Evolutionary conservation across 164 flowering plant species (phyloP), one percentile per base, ranked within the genome.

Genomic region (Aristolochia fimbriata): DNA sequence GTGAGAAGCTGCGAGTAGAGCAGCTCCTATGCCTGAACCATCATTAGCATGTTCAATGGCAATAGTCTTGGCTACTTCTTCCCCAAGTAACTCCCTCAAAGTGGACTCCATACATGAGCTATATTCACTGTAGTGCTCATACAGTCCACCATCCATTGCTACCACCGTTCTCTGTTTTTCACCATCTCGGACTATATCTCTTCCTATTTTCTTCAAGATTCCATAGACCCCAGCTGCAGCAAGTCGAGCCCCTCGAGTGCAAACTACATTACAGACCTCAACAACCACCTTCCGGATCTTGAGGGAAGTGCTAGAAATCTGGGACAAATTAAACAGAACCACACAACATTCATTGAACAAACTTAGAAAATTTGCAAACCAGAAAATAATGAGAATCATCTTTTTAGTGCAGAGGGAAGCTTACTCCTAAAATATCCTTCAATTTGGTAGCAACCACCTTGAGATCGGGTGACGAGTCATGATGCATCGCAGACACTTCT

Each of bases 401-500:
- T 21, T 46, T 23, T 22, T 27, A 27, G 30, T 27, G 30, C 30
- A 27, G 30, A 15, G 13, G 51, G 12, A 14, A 22, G 1, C 47
- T 30, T 73, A 91, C 99, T 93, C 85, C 99, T 53, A 91, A 71
- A 47, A 87, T 71, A 65, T 88, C 91, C 78, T 81, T 88, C 62
- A 94, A 68, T 67, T 86, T 91, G 69, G 27, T 78, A 7, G 82
- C 91, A 59, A 91, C 99, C 27, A 86, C 83, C 68, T 51, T 86
- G 59, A 91, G 78, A 77, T 94, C 99, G 17, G 87, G 62, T 16
- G 99, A 82, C 17, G 83, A 65, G 68, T 94, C 99, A 60, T 88
- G 89, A 71, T 94, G 97, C 90, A 94, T 88, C 2, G 96, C 88
- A 43, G 97, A 94, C 95, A 87, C 85, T 62, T 88, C 81, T 33